These are phyloP conservation scores for Polytrichum formosum DNA, from an alignment of 225 moss, liverwort and hornwort genomes.

Conservation along the genomic window DNA sequence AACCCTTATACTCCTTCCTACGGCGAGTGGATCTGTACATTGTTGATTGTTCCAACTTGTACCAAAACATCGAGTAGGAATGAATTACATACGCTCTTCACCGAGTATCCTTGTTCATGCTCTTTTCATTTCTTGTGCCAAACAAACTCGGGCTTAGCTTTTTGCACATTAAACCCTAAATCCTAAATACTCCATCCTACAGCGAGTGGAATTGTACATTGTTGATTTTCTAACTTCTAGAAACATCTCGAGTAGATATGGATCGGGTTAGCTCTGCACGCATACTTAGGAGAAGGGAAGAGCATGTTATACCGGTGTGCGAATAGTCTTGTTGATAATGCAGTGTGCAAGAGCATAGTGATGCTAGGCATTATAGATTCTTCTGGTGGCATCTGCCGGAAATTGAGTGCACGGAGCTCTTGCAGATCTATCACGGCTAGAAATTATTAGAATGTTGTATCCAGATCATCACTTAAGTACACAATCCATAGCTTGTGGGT, in stretches of 20 bases:
- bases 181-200: conserved; percentile 2
- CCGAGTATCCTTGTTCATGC: not conserved
- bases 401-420: not conserved
- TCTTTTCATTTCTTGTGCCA: not conserved
- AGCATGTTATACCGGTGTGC: not conserved
- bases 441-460: not conserved
- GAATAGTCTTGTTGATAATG: not conserved
- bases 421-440: not conserved
- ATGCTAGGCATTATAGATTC: conserved; percentile 1
- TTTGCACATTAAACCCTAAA: conserved; percentile 18
- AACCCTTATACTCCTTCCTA: conserved; percentile 1
- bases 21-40: not conserved
- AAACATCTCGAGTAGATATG: not conserved
- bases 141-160: not conserved
- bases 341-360: conserved; percentile 3
- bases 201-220: not conserved
- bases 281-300: not conserved
- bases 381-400: not conserved
- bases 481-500: conserved; percentile 1
- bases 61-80: not conserved
- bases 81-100: not conserved
- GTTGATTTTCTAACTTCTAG: not conserved
- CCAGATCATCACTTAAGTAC: not conserved
- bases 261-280: not conserved
- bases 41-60: not conserved